Evolutionary conservation across 1,284 basidiomycete species (phyloP).

Genomic region (Cryptococcus floricola): DNA sequence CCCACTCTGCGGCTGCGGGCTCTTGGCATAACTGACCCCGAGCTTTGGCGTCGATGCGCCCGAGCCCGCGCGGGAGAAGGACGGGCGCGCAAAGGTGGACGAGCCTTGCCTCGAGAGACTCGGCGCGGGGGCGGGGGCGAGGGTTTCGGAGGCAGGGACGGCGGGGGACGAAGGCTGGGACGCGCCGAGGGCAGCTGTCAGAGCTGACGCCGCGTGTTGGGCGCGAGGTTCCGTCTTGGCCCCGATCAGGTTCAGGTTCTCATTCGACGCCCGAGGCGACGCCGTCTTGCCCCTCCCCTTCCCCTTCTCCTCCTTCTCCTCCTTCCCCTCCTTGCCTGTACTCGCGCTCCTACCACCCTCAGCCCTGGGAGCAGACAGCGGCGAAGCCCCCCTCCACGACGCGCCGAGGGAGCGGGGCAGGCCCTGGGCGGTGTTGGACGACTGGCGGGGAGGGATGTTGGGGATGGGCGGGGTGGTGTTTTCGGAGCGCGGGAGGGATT

Average conservation of each 20-base stretch:
- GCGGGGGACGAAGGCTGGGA: slow-evolving; percentile 3
- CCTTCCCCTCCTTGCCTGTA: not conserved
- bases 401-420: slow-evolving; percentile 13
- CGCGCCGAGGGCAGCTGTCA: slow-evolving; percentile 19
- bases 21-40: not conserved
- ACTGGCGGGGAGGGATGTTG: slow-evolving; percentile 23
- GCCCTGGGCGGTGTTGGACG: slow-evolving; percentile 7
- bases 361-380: not conserved
- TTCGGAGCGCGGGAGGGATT: no score
- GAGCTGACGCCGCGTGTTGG: slow-evolving; percentile 11
- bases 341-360: not conserved
- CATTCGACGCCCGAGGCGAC: slow-evolving; percentile 7
- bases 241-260: slow-evolving; percentile 14
- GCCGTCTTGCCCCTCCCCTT: not conserved
- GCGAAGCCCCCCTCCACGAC: slow-evolving; percentile 12
- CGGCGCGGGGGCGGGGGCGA: not conserved
- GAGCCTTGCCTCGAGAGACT: slow-evolving; percentile 4
- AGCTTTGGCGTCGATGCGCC: slow-evolving; percentile 10
- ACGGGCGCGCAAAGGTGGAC: not conserved
- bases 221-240: slow-evolving; percentile 7
- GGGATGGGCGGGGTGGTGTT: slow-evolving; percentile 12
- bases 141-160: not conserved
- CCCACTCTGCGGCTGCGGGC: not conserved
- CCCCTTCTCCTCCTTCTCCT: no score
- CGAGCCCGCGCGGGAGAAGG: slow-evolving; percentile 3